Conservation (phyloP, 805 yeast species). For the Metschnikowia koreensis region DNA sequence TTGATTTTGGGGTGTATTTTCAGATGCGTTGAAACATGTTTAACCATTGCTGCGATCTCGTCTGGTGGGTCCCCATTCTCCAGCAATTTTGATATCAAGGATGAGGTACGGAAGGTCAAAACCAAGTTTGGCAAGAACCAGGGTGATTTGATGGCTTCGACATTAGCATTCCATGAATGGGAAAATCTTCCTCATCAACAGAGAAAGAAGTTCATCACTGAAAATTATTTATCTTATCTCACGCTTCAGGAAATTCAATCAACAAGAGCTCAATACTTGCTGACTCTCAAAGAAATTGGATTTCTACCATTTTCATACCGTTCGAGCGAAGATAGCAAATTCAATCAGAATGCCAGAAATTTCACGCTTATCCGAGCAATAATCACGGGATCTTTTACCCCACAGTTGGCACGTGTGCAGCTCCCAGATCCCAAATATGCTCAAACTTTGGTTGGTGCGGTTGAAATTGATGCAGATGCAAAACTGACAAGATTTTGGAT, state of each 20-base stretch:
- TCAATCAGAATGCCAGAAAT: conserved; percentile 55
- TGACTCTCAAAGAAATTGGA: conserved; percentile 74
- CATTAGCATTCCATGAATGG: conserved; percentile 59
- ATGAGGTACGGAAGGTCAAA: conserved; percentile 48
- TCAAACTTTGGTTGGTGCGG: conserved; percentile 70
- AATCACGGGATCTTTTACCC: conserved; percentile 78
- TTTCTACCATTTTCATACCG: conserved; percentile 60
- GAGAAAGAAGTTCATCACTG: conserved; percentile 46
- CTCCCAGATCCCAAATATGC: conserved; percentile 77
- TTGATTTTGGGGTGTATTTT: conserved; percentile 77
- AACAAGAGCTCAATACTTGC: conserved; percentile 64
- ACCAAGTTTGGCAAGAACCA: conserved; percentile 43
- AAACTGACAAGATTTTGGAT: conserved; percentile 70
- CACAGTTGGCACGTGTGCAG: conserved; percentile 77
- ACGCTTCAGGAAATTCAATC: conserved; percentile 71
- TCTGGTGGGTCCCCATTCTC: conserved; percentile 75
- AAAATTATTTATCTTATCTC: conserved; percentile 59
- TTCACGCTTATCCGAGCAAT: conserved; percentile 58
- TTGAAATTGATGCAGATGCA: conserved; percentile 85
- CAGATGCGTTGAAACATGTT: conserved; percentile 73
- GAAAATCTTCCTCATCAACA: conserved; percentile 20
- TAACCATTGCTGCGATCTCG: conserved; percentile 77
- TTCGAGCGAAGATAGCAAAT: conserved; percentile 12
- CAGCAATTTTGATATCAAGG: conserved; percentile 61
- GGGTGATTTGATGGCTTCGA: conserved; percentile 77